Evolutionary conservation across 2,329 filamentous ascomycete species (phyloP).

Genomic region (Fusarium dlaminii): DNA sequence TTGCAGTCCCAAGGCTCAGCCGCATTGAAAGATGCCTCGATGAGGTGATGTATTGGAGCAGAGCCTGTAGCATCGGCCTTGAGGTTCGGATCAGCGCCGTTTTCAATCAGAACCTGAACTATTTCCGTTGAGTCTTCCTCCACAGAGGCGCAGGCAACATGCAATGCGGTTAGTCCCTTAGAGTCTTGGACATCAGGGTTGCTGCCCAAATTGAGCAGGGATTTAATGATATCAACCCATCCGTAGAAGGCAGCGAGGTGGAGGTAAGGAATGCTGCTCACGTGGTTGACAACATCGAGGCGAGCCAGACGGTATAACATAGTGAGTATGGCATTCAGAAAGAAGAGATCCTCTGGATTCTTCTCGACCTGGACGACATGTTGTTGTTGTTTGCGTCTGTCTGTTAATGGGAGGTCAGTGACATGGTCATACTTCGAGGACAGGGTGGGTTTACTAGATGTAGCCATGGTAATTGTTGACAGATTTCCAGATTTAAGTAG

Average conservation of each 20-base stretch:
- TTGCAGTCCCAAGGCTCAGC: not conserved
- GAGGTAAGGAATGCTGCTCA: not conserved
- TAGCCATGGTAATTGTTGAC: not conserved
- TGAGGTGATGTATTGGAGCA: not conserved
- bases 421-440: rapidly evolving
- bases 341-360: rapidly evolving
- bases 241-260: not conserved
- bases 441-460: rapidly evolving
- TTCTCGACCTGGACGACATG: not conserved
- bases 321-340: not conserved
- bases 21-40: rapidly evolving
- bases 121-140: not conserved
- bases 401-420: not conserved
- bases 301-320: not conserved
- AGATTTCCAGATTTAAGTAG: rapidly evolving
- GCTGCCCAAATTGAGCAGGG: not conserved
- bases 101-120: not conserved
- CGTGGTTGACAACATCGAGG: not conserved
- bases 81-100: not conserved
- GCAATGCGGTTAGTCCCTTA: not conserved
- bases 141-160: not conserved
- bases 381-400: too few species aligned
- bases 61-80: not conserved
- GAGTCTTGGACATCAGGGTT: not conserved
- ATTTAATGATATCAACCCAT: not conserved